These are phyloP conservation scores for Oryza australiensis DNA, from an alignment of 176 grass and related monocot species.

Conservation along the genomic window DNA sequence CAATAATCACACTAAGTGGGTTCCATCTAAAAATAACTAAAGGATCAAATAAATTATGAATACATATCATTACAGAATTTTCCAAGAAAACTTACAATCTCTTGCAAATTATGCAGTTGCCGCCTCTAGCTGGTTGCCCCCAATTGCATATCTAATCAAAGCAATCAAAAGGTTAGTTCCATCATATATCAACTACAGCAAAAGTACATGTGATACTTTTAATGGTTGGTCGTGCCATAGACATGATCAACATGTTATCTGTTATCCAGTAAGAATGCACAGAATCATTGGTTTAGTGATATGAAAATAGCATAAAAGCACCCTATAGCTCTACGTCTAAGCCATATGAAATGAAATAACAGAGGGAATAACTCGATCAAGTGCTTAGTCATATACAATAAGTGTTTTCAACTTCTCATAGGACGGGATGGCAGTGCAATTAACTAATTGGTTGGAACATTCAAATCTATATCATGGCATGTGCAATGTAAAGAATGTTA, in stretches of 20 bases:
- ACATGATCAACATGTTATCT: background rate
- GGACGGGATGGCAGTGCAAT: background rate
- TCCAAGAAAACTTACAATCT: conserved; percentile 45
- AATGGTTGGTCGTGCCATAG: background rate
- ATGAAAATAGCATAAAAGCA: background rate
- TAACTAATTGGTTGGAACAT: background rate
- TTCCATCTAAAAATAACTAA: background rate
- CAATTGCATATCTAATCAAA: conserved; percentile 41
- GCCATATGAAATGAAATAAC: background rate
- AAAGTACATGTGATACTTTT: background rate
- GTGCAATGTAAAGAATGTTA: background rate
- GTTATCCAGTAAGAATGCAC: background rate
- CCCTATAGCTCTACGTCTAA: background rate
- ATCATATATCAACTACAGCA: background rate
- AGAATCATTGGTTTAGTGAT: background rate
- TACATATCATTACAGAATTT: background rate
- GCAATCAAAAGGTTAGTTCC: conserved; percentile 20
- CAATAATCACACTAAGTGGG: background rate
- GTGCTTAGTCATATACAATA: background rate
- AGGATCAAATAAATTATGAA: background rate
- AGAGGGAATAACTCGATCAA: background rate
- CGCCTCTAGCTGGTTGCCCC: conserved; percentile 48
- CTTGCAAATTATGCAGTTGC: conserved; percentile 59
- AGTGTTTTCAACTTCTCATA: background rate
- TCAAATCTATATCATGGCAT: background rate